A percentile compares a stretch with the other conserved stretches of the same genome.
Evolutionary conservation across 1,139 yeast genomes (phyloP).

Genomic region (Hyphopichia wangnamkhiaoensis): DNA sequence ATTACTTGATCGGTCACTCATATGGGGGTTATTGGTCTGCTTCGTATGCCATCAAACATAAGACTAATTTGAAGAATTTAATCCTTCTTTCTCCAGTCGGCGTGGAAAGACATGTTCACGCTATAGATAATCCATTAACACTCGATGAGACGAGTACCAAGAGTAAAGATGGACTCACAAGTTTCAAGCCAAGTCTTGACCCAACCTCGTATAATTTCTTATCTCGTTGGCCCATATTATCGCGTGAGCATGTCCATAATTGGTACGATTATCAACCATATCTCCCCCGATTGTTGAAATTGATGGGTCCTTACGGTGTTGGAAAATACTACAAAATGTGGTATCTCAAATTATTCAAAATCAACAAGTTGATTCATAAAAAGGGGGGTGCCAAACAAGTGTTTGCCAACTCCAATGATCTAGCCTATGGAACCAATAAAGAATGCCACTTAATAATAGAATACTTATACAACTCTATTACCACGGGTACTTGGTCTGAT

Average conservation of each 20-base stretch:
- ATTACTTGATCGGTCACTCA: conserved; percentile 46
- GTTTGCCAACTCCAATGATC: conserved; percentile 28
- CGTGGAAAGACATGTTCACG: conserved; percentile 70
- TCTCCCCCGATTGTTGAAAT: conserved; percentile 44
- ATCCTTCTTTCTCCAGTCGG: conserved; percentile 90
- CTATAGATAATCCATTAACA: conserved; percentile 48
- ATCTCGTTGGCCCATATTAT: conserved; percentile 47
- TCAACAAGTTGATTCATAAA: conserved; percentile 41
- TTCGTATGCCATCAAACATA: conserved; percentile 43
- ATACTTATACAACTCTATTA: conserved; percentile 62
- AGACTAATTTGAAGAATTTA: conserved; percentile 62
- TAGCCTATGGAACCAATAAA: conserved; percentile 40
- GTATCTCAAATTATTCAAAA: conserved; percentile 45
- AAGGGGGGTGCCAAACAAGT: conserved; percentile 33
- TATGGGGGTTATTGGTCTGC: conserved; percentile 52
- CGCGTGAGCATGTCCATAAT: conserved; percentile 24
- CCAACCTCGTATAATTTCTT: conserved; percentile 40
- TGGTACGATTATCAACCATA: conserved; percentile 48
- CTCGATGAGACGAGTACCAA: conserved; percentile 10
- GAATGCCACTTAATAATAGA: conserved; percentile 51
- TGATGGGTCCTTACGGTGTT: conserved; percentile 56
- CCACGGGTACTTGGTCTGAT: conserved; percentile 64
- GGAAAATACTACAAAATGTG: conserved; percentile 43
- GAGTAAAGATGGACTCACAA: background rate
- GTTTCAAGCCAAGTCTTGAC: conserved; percentile 35